Base-by-base conservation (phyloP, 345 rosid species). In the Eucalyptus pauciflora region DNA sequence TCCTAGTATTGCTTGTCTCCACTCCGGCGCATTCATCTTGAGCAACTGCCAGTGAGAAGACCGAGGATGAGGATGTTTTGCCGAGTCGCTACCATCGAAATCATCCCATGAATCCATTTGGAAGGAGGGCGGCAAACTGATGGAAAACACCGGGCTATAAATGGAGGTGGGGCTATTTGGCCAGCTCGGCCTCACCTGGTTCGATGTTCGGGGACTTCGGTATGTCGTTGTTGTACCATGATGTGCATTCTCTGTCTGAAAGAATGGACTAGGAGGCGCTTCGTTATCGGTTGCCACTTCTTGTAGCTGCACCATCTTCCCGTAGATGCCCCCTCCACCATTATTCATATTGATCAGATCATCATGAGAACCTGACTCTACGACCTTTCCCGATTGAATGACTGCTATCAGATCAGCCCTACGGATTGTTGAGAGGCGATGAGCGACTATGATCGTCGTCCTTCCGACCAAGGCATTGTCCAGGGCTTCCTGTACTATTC, bases 351-450 rank as follows among this genome's bases (percentile, higher is more conserved):
- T 92, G 86, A 94, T 90, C 17, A 93, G 93, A 76, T 93, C 94
- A 67, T 92, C 56, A 85, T 95, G 95, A 27, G 94, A 93, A 79
- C 97, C 97, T 1, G 86, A 93, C 91, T 94, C 95, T 18, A 92
- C 62, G 18, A 94, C 93, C 91, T 64, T 88, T 43, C 97, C 94
- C 25, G 91, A 87, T 86, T 90, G 92, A 56, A 94, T 80, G 86
- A 94, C 96, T 6, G 76, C 91, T 87, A 95, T 94, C 76, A 88
- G 6, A 89, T 95, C 92, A 58, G 92, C 93, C 46, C 88, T 90
- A 9, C 91, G 90, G 88, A 95, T 92, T 16, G 95, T 93, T 45
- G 92, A 92, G 29, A 93, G 94, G 54, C 93, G 91, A 52, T 95
- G 97, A 41, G 97, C 94, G 43, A 95, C 88, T 15, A 93, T 87